These are phyloP conservation scores for Vaccinium darrowii DNA, from an alignment of 148 eudicot genomes.

Conservation along the genomic window DNA sequence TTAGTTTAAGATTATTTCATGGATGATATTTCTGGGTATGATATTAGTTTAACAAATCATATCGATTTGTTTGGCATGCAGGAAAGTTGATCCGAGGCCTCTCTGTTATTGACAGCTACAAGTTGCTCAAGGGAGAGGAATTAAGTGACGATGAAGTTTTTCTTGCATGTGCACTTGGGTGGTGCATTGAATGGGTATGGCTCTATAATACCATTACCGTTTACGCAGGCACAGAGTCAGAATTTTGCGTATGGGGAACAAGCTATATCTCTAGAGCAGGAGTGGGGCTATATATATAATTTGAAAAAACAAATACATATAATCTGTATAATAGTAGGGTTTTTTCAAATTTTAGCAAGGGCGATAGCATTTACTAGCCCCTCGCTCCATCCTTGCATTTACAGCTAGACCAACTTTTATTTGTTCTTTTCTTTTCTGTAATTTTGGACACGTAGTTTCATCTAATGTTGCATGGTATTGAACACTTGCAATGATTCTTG, in stretches of 20 bases:
- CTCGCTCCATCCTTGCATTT: neutral
- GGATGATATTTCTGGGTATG: neutral
- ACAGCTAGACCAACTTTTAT: neutral
- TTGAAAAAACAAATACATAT: too few relatives aligned
- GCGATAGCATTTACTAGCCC: too few relatives aligned
- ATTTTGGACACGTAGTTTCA: neutral
- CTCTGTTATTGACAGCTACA: constrained; percentile 89
- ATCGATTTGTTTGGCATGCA: constrained; percentile 22
- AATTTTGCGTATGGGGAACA: too few relatives aligned
- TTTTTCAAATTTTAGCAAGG: too few relatives aligned
- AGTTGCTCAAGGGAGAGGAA: constrained; percentile 65
- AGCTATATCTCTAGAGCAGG: too few relatives aligned
- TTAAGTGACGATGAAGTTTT: constrained; percentile 75
- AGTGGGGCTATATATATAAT: too few relatives aligned
- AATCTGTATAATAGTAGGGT: too few relatives aligned
- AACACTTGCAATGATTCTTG: constrained; percentile 10
- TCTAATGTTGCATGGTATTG: constrained; percentile 1
- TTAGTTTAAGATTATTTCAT: neutral
- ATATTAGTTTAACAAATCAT: neutral
- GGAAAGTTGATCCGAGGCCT: constrained; percentile 91
- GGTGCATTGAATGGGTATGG: constrained; percentile 99
- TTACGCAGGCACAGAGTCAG: too few relatives aligned
- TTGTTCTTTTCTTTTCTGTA: neutral
- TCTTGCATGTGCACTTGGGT: constrained; percentile 83
- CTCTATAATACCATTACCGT: neutral